Conservation (phyloP, 1,284 basidiomycete genomes). For the Tilletia horrida region DNA sequence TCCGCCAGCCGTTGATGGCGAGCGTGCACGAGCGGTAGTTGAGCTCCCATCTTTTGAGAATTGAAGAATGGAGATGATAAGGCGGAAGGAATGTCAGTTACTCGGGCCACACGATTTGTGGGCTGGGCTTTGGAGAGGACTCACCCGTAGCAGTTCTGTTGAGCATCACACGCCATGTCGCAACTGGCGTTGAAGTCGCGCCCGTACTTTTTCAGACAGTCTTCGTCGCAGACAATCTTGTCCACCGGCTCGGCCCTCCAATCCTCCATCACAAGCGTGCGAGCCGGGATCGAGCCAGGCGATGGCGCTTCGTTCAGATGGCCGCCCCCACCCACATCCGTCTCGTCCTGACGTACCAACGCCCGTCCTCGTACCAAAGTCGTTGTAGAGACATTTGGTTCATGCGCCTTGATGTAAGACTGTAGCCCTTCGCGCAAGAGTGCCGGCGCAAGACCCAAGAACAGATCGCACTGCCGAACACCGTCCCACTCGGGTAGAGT, state of each 20-base stretch:
- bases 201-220: neutral
- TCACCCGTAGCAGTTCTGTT: constrained; percentile 1
- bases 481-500: constrained; percentile 10
- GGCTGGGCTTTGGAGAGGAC: no score
- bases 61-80: neutral
- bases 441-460: constrained; percentile 4
- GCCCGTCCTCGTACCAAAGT: no score
- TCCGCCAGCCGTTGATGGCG: neutral
- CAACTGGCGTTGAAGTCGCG: neutral
- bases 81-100: neutral
- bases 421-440: neutral
- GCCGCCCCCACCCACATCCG: neutral
- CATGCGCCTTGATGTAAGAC: neutral
- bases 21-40: neutral
- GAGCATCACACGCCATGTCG: neutral
- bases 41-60: constrained; percentile 5
- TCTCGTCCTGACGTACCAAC: no score
- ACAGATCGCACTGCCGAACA: constrained; percentile 10
- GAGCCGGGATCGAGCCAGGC: neutral
- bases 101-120: neutral
- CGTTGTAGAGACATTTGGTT: neutral
- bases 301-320: neutral
- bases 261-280: neutral
- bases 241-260: constrained; percentile 9
- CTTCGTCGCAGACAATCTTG: neutral